Evolutionary conservation across 2,329 filamentous ascomycete genomes (phyloP).

Genomic region (Xylaria sp.): DNA sequence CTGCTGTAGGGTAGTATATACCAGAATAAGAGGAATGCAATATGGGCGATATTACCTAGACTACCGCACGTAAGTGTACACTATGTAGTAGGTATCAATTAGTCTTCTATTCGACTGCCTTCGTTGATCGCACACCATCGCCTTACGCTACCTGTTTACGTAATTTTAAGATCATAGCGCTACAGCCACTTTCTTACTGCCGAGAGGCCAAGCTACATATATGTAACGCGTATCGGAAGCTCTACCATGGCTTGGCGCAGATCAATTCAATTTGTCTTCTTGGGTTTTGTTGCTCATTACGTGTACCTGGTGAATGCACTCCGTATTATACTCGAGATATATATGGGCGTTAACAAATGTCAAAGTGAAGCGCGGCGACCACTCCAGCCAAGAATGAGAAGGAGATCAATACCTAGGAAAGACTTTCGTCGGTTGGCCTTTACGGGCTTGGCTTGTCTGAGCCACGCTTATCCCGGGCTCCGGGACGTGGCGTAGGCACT

Average conservation of each 20-base stretch:
- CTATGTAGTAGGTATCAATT: too few species aligned
- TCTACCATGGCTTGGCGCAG: slow-evolving; percentile 27
- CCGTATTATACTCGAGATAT: too few species aligned
- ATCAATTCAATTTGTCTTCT: background rate
- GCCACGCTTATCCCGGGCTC: slow-evolving; percentile 12
- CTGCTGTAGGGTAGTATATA: too few species aligned
- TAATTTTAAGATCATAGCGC: background rate
- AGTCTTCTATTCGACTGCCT: too few species aligned
- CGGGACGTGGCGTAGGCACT: background rate
- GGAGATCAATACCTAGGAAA: background rate
- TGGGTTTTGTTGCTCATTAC: background rate
- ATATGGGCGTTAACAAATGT: background rate
- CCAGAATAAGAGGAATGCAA: too few species aligned
- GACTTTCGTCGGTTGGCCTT: background rate
- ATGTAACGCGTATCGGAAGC: slow-evolving; percentile 6
- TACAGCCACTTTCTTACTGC: background rate
- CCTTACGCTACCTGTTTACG: too few species aligned
- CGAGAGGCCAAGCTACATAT: slow-evolving; percentile 14
- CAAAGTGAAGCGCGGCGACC: background rate
- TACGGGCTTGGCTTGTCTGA: slow-evolving; percentile 28
- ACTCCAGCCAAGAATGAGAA: background rate
- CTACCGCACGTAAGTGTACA: too few species aligned
- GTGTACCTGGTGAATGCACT: too few species aligned
- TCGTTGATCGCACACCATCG: too few species aligned
- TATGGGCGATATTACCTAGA: too few species aligned